Base-by-base conservation (phyloP, 2,329 filamentous ascomycete species). In the Botrytis cinerea region DNA sequence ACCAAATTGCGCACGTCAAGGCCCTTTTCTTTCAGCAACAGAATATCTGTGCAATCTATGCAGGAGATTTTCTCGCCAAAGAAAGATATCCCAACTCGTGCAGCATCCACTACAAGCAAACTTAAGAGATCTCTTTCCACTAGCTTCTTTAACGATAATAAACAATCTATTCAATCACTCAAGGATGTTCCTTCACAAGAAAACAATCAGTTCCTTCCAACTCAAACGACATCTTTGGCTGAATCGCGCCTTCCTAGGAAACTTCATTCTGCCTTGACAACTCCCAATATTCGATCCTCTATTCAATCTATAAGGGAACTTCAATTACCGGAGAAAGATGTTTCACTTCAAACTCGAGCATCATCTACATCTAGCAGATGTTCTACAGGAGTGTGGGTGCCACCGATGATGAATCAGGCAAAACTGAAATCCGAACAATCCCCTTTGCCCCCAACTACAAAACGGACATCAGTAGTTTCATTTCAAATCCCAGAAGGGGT, bases 401-500 rank as follows among this genome's bases (percentile, higher is more conserved):
- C 51, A 32, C 32, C 38, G 10, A 45, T 32, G 7, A 46, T 40
- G 9, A 59, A 68, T 25, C 22, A 68, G 59, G 38, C 62, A 59
- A 68, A 16, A 6, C 28, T 40, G 35, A 68, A 68, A 4, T 68
- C 62, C 7, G 57, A 62, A 16, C 62, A 48, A 35, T 28, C 20
- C 8, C 28, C 8, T 35, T n/a, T 48, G 46, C 25, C 43, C 28
- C 35, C 51, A 32, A 54, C 25, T 46, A 18, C 51, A 18, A 66
- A 68, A 9, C 62, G 70, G 38, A 57, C 63, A 25, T 72, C 70
- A 35, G 59, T 68, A 18, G 70, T 68, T 16, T 72, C 70, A 22
- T 72, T 72, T 12, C 43, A 46, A 43, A 51, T 68, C 45, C 62
- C 70, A 6, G 62, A 68, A 40, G 40, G 22, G 20, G 22, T 48